phyloP scores from a whole-genome alignment of 2,329 filamentous ascomycete genomes.

The Graphilbum ipis-grandicollis region DNA sequence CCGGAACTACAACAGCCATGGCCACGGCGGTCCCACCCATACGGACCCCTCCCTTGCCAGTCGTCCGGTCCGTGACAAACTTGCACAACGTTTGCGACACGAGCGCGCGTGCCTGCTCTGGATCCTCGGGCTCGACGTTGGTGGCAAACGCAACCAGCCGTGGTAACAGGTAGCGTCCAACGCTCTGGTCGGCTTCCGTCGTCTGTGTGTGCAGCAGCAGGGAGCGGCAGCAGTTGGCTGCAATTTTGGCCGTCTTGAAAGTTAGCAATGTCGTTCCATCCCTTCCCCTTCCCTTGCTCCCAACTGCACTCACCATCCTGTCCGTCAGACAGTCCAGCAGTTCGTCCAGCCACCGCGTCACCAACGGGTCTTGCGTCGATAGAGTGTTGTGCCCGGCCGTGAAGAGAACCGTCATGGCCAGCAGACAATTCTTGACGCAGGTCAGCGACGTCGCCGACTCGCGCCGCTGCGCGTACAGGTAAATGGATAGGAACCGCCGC shows the following conservation, averaged over 20 bases:
- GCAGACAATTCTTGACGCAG: slow-evolving; percentile 83
- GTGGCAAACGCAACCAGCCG: slow-evolving; percentile 61
- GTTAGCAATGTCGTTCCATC: no score
- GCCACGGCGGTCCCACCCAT: slow-evolving; percentile 39
- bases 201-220: slow-evolving; percentile 52
- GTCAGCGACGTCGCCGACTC: slow-evolving; percentile 59
- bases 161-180: slow-evolving; percentile 59
- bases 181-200: slow-evolving; percentile 50
- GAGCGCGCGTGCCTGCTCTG: slow-evolving; percentile 54
- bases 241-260: slow-evolving; percentile 62
- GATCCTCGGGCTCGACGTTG: slow-evolving; percentile 54
- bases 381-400: slow-evolving; percentile 63
- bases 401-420: slow-evolving; percentile 78
- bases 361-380: slow-evolving; percentile 55
- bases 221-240: slow-evolving; percentile 76
- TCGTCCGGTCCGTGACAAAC: slow-evolving; percentile 38
- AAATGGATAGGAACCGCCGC: slow-evolving; percentile 65
- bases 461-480: slow-evolving; percentile 57
- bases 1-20: slow-evolving; percentile 61
- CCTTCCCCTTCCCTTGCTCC: no score
- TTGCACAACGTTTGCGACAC: slow-evolving; percentile 59
- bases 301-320: slow-evolving; percentile 52
- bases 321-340: slow-evolving; percentile 69
- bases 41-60: not conserved
- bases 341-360: slow-evolving; percentile 61